These are phyloP conservation scores for Ustilaginoidea virens DNA, from an alignment of 2,329 filamentous ascomycete genomes.

Conservation along the genomic window DNA sequence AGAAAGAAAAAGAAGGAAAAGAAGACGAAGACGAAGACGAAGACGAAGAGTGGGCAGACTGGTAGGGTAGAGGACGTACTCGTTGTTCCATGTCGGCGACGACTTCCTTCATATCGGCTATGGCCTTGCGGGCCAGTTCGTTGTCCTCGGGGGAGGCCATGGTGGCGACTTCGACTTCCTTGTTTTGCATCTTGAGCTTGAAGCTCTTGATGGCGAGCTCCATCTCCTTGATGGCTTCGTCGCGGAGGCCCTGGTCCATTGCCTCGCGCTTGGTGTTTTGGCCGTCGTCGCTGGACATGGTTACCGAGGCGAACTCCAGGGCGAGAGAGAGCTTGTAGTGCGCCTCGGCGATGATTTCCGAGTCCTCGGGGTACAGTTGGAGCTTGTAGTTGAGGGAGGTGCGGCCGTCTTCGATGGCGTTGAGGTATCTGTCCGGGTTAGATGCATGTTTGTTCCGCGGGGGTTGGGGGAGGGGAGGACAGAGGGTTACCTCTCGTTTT, in stretches of 20 bases:
- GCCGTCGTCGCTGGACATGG: conserved; percentile 36
- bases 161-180: conserved; percentile 50
- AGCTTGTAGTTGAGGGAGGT: conserved; percentile 66
- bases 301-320: conserved; percentile 81
- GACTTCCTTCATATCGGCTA: conserved; percentile 63
- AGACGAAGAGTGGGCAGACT: too few species aligned
- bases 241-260: conserved; percentile 54
- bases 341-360: conserved; percentile 78
- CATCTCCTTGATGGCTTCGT: conserved; percentile 56
- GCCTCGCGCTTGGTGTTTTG: conserved; percentile 28
- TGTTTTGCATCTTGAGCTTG: conserved; percentile 52
- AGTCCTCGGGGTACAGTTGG: conserved; percentile 63
- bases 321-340: conserved; percentile 95
- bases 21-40: too few species aligned
- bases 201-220: conserved; percentile 61
- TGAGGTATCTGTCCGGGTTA: conserved; percentile 51
- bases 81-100: conserved; percentile 65
- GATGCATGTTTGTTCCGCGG: background rate
- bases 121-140: conserved; percentile 43
- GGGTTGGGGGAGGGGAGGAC: too few species aligned
- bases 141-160: conserved; percentile 51
- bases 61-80: conserved; percentile 28
- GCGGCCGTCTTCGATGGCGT: conserved; percentile 73
- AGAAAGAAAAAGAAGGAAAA: too few species aligned
- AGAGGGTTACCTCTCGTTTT: conserved; percentile 84